phyloP scores from a whole-genome alignment of 352 stramenopile species.

The Phytophthora pseudosyringae region DNA sequence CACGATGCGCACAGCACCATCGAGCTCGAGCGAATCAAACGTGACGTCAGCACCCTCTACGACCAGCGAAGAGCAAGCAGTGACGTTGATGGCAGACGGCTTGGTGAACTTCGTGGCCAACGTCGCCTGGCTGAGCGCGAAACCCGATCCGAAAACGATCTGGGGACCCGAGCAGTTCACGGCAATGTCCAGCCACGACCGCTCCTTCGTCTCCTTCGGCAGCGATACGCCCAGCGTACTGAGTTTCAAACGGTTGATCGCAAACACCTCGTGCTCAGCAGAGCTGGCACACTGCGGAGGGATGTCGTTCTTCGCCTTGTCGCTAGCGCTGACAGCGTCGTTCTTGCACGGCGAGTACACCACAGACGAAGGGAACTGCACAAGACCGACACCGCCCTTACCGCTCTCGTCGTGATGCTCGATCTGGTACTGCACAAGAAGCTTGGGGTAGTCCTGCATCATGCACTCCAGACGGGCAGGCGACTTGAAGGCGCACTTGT shows the following conservation, averaged over 20 bases:
- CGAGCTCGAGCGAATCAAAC: slow-evolving; percentile 47
- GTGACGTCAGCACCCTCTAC: slow-evolving; percentile 51
- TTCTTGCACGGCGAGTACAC: slow-evolving; percentile 86
- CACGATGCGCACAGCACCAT: slow-evolving; percentile 58
- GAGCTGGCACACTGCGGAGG: slow-evolving; percentile 71
- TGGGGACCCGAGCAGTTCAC: slow-evolving; percentile 51
- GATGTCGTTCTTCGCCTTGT: slow-evolving; percentile 59
- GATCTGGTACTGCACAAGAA: slow-evolving; percentile 49
- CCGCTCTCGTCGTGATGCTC: slow-evolving; percentile 19
- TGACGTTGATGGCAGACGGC: slow-evolving; percentile 40
- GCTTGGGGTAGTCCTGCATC: slow-evolving; percentile 82
- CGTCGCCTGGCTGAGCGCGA: slow-evolving; percentile 41
- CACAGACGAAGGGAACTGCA: slow-evolving; percentile 61
- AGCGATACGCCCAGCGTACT: slow-evolving; percentile 31
- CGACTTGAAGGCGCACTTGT: slow-evolving; percentile 59
- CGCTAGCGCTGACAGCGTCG: slow-evolving; percentile 55
- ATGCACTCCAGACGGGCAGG: slow-evolving; percentile 78
- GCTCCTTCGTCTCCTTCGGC: slow-evolving; percentile 18
- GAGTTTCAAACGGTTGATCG: slow-evolving; percentile 54
- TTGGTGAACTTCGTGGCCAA: slow-evolving; percentile 43
- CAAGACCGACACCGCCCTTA: slow-evolving; percentile 42
- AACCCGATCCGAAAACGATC: slow-evolving; percentile 49
- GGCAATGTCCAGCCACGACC: slow-evolving; percentile 61
- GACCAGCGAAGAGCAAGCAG: slow-evolving; percentile 60
- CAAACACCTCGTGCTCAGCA: slow-evolving; percentile 70